Evolutionary conservation across 805 yeast species (phyloP), one percentile per base, ranked within the genome.

Genomic region (Yarrowia sp.): DNA sequence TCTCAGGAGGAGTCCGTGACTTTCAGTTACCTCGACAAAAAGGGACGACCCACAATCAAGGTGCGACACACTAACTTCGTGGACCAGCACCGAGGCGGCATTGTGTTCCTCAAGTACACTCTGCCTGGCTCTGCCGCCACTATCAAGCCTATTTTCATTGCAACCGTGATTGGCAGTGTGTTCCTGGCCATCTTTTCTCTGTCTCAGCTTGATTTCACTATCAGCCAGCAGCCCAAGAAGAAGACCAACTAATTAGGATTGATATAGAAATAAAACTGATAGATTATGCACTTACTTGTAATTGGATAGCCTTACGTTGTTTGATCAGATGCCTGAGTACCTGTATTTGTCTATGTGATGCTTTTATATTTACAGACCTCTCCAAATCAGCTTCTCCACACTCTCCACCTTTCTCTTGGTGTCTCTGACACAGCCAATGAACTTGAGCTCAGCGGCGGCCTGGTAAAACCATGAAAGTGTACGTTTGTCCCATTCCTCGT

Each of bases 31-130:
- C 85, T 94, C 71, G 99, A 94, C 71, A 79, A 85, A 33, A 78
- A 82, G 33, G 98, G 98, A 33, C 96, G 94, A 73, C 86, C 91
- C 17, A 88, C 90, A 70, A 84, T 90, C 14, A 83, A 87, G 15
- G 77, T 92, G 56, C 77, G 77, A 33, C 90, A 81, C 76, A 75
- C 76, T 17, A 88, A 90, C 76, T 73, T 93, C 70, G 83, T 90
- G 67, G 96, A 90, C 76, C 92, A 87, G 68, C 81, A 90, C 75
- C 80, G 83, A 69, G 79, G 79, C 47, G 79, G 86, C 17, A 85
- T 85, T 52, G 77, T 92, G 4, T 78, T 83, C 61, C 81, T 93
- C 68, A 81, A 83, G 70, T 94, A 93, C 78, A 81, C 79, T 71
- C 91, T 85, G 77, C 78, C 90, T 9, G 73, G 78, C 9, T 74